Percentiles rank a stretch among this genome's conserved stretches.
phyloP scores from a whole-genome alignment of 2,329 filamentous ascomycete species.

The Xylaria hypoxylon region DNA sequence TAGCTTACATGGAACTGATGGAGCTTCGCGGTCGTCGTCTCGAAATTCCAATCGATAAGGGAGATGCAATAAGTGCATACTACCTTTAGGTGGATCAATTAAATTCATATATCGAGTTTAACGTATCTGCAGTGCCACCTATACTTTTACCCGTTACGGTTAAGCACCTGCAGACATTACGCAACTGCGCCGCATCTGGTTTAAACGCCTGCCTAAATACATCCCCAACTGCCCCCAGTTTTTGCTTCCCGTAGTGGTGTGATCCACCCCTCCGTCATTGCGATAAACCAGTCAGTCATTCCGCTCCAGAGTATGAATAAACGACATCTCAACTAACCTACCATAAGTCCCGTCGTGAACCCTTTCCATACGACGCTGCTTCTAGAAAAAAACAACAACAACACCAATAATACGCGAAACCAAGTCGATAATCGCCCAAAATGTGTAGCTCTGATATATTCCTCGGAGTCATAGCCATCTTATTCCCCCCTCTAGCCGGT shows the following conservation, averaged over 20 bases:
- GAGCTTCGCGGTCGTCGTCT: slow-evolving; percentile 18
- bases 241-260: slow-evolving; percentile 27
- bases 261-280: slow-evolving; percentile 37
- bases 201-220: slow-evolving; percentile 37
- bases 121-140: background rate
- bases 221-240: background rate
- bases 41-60: slow-evolving; percentile 22
- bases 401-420: background rate
- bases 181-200: slow-evolving; percentile 12
- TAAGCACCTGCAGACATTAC: slow-evolving; percentile 4
- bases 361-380: background rate
- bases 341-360: background rate
- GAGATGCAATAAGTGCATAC: slow-evolving; percentile 28
- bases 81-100: background rate
- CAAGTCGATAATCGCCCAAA: slow-evolving; percentile 14
- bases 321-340: slow-evolving; percentile 5
- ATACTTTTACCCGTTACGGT: background rate
- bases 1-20: background rate
- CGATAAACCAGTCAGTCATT: slow-evolving; percentile 1
- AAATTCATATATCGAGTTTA: slow-evolving; percentile 12
- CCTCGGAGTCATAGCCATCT: slow-evolving; percentile 71
- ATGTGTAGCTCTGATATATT: slow-evolving; percentile 74
- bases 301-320: slow-evolving; percentile 5
- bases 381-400: background rate
- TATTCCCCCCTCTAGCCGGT: slow-evolving; percentile 75